Percentiles rank a stretch among this genome's conserved stretches.
These are phyloP conservation scores for Sporobolus alterniflorus DNA, from an alignment of 202 grass and related monocot genomes.

Conservation along the genomic window DNA sequence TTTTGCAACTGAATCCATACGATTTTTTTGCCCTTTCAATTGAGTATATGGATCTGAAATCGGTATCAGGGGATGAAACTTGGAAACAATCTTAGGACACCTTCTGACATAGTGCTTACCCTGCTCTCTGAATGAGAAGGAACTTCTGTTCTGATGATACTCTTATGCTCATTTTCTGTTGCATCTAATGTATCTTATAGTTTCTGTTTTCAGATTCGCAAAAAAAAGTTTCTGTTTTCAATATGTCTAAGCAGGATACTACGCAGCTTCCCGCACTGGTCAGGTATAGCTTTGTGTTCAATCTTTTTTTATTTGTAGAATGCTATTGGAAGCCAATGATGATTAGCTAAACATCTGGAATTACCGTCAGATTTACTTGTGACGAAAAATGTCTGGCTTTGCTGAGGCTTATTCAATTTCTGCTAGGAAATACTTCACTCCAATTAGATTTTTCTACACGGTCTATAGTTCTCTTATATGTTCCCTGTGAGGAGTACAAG, in stretches of 20 bases:
- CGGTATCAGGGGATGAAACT: slow-evolving; percentile 64
- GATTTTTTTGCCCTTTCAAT: background rate
- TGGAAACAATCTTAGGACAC: slow-evolving; percentile 92
- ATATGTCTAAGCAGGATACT: background rate
- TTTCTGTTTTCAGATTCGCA: no score
- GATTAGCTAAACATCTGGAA: slow-evolving; percentile 77
- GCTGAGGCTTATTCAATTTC: slow-evolving; percentile 41
- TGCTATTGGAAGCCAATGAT: slow-evolving; percentile 48
- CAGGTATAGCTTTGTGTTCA: no score
- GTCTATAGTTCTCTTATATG: background rate
- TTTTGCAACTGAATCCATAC: slow-evolving; percentile 69
- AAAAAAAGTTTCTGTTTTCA: background rate
- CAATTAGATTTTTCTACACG: no score
- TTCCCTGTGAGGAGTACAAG: slow-evolving; percentile 43
- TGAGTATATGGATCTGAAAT: background rate
- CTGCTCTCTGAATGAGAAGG: slow-evolving; percentile 73
- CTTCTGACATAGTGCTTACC: slow-evolving; percentile 72
- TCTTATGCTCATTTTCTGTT: no score
- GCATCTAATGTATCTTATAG: no score
- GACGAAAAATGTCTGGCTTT: slow-evolving; percentile 62
- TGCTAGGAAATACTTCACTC: background rate
- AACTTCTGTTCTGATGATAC: slow-evolving; percentile 68
- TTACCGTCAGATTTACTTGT: slow-evolving; percentile 84
- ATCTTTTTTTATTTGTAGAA: no score
- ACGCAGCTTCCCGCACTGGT: no score